These are phyloP conservation scores for Fusarium fujikuroi DNA, from an alignment of 2,329 filamentous ascomycete species.

Conservation along the genomic window DNA sequence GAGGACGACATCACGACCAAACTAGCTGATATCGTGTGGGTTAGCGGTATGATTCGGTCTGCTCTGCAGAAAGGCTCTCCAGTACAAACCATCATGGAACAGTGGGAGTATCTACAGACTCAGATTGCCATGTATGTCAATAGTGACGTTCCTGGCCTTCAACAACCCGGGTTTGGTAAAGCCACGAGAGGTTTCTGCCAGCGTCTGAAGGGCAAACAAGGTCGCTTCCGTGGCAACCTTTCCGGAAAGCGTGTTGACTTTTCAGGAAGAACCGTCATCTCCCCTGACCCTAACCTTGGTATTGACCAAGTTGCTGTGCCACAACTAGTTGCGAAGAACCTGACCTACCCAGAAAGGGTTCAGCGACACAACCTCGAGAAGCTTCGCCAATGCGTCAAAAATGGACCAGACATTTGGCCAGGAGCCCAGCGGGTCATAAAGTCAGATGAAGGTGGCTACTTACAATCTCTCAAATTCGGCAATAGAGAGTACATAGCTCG, in stretches of 20 bases:
- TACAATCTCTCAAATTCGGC: slow-evolving; percentile 79
- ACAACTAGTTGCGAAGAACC: slow-evolving; percentile 89
- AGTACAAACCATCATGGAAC: slow-evolving; percentile 92
- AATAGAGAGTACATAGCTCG: slow-evolving; percentile 72
- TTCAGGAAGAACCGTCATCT: slow-evolving; percentile 96
- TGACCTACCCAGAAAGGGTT: slow-evolving; percentile 93
- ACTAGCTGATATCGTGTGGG: slow-evolving; percentile 94
- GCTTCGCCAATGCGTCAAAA: slow-evolving; percentile 76
- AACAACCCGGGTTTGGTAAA: slow-evolving; percentile 87
- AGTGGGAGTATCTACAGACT: slow-evolving; percentile 96
- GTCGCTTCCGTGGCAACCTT: slow-evolving; percentile 94
- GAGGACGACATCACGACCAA: slow-evolving; percentile 98
- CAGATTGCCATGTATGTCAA: slow-evolving; percentile 99
- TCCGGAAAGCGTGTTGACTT: slow-evolving; percentile 99
- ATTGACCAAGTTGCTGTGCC: slow-evolving; percentile 96
- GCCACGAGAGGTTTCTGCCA: slow-evolving; percentile 94
- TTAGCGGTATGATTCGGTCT: slow-evolving; percentile 86
- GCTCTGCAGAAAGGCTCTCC: slow-evolving; percentile 85
- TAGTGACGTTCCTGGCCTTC: slow-evolving; percentile 92
- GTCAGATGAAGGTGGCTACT: slow-evolving; percentile 73
- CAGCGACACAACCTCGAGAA: slow-evolving; percentile 88
- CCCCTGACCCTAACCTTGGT: slow-evolving; percentile 91
- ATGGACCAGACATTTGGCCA: slow-evolving; percentile 83
- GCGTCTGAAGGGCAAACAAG: slow-evolving; percentile 95
- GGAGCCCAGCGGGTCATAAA: slow-evolving; percentile 87